These are phyloP conservation scores for Poa annua DNA, from an alignment of 176 grass and related monocot genomes.

Conservation along the genomic window DNA sequence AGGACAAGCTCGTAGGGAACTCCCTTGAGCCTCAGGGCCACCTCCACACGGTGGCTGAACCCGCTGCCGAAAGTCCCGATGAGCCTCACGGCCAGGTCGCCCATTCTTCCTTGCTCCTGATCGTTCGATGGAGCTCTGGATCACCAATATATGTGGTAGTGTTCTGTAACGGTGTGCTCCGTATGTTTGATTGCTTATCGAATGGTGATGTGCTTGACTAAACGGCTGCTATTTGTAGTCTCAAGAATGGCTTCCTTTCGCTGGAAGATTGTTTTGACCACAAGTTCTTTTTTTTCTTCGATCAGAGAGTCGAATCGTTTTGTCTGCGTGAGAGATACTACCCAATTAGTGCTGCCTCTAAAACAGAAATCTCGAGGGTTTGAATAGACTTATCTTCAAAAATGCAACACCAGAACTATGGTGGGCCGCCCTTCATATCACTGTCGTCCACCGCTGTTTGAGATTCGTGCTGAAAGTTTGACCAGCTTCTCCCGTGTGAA, in stretches of 20 bases:
- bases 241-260: neutral
- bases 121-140: neutral
- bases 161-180: no score
- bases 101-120: neutral
- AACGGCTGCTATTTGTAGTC: neutral
- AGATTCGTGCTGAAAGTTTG: no score
- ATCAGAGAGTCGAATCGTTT: neutral
- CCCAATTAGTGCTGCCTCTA: neutral
- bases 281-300: neutral
- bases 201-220: neutral
- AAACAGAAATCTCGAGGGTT: neutral
- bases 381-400: neutral
- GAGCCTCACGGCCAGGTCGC: neutral
- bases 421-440: no score
- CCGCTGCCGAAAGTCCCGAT: neutral
- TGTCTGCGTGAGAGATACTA: neutral
- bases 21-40: neutral
- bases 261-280: neutral
- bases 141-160: neutral
- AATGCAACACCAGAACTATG: no score
- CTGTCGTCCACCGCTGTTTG: no score
- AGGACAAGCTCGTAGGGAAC: constrained; percentile 5
- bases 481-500: no score
- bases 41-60: neutral
- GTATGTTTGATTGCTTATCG: no score